Evolutionary conservation across 371 early-diverging fungal genomes (phyloP).

Genomic region (Circinella minor): DNA sequence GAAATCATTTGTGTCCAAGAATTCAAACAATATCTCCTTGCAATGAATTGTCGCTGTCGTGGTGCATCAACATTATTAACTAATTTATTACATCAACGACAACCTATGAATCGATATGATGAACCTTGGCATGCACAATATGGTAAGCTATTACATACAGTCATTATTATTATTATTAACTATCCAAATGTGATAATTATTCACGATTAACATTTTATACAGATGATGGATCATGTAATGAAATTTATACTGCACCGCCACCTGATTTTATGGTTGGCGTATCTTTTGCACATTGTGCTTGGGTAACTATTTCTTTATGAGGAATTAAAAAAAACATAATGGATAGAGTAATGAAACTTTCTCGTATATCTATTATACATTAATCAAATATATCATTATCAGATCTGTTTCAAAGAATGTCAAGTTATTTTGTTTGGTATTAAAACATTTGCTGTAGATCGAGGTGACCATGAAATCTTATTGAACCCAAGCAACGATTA

Average conservation of each 20-base stretch:
- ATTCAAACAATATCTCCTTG: slow-evolving; percentile 74
- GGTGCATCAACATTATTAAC: slow-evolving; percentile 72
- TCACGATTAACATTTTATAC: not conserved
- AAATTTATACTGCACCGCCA: slow-evolving; percentile 63
- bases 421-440: slow-evolving; percentile 75
- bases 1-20: slow-evolving; percentile 74
- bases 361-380: not conserved
- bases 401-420: slow-evolving; percentile 69
- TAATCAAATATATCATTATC: not conserved
- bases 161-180: not conserved
- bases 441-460: slow-evolving; percentile 34
- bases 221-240: slow-evolving; percentile 75
- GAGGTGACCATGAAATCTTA: slow-evolving; percentile 50
- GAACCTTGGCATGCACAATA: slow-evolving; percentile 81
- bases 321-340: not conserved
- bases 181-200: not conserved
- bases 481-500: slow-evolving; percentile 75
- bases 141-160: slow-evolving; percentile 37
- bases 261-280: slow-evolving; percentile 60
- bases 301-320: slow-evolving; percentile 34
- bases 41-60: slow-evolving; percentile 68
- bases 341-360: not conserved
- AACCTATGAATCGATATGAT: slow-evolving; percentile 61
- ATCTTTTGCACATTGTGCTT: slow-evolving; percentile 63
- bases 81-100: slow-evolving; percentile 70